Evolutionary conservation across 176 grass and related monocot species (phyloP), one percentile per base, ranked within the genome.

Genomic region (Cenchrus fungigraminus): DNA sequence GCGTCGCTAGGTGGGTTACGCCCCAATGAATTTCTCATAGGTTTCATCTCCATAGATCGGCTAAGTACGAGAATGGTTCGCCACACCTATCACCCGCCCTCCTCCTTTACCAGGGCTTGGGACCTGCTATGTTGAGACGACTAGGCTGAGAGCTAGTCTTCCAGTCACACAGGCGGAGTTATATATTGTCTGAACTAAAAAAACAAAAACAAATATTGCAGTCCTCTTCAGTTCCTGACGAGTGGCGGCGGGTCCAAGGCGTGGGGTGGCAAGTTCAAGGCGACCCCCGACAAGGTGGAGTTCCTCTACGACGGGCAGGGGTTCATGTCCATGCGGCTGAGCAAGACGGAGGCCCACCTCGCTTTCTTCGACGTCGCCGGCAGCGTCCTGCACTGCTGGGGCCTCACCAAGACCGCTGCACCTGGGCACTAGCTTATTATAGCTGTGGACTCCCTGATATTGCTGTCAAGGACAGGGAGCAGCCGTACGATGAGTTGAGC

Each of bases 301-400:
- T 98, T 98, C 89, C 86, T 98, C 58, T 89, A 99, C 44, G 97
- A 99, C 14, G 97, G 97, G 12, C 93, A 99, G 55, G 93, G 97
- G 2, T 99, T 99, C 71, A 87, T 94, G 82, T 98, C 93, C 0
- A 92, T 98, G 63, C 47, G 83, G 10, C 70, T 98, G 43, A 95
- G 80, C 34, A 49, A 65, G 76, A 54, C 80, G 1, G 31, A 82
- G 51, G 89, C 86, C 0, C 43, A 51, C 55, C 25, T 95, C 34
- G 65, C 42, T 19, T 98, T 98, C 71, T 98, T 94, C 62, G 89
- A 93, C 20, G 91, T 89, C 22, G n/a, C 70, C 2, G 95, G 95
- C 10, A 12, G 19, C 8, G 83, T 87, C 54, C 74, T 98, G 45
- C 81, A 98, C 63, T 88, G 80, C 85, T 98, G 95, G 95, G 60